A percentile compares a stretch with the other conserved stretches of the same genome.
Evolutionary conservation across 2,329 filamentous ascomycete genomes (phyloP).

Genomic region (Lanzia echinophila): DNA sequence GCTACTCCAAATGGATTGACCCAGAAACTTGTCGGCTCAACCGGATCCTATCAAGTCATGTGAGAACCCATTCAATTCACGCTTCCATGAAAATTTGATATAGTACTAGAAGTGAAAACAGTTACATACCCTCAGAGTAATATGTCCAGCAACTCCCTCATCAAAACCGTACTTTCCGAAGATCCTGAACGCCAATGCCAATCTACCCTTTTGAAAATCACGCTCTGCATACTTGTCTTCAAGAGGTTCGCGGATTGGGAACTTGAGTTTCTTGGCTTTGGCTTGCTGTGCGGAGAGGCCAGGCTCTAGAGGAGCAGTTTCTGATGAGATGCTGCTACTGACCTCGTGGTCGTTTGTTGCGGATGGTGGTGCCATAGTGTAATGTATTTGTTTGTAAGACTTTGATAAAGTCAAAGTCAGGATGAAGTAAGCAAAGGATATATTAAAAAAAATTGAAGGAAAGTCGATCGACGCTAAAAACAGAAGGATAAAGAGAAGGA

Average conservation of each 20-base stretch:
- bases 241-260: constrained; percentile 17
- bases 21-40: constrained; percentile 31
- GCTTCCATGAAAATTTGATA: no score
- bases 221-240: constrained; percentile 31
- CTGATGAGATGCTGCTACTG: constrained; percentile 6
- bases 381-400: neutral
- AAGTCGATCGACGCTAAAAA: no score
- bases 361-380: constrained; percentile 21
- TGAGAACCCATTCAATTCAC: no score
- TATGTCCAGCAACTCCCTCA: constrained; percentile 42
- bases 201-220: constrained; percentile 35
- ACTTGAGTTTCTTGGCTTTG: constrained; percentile 3
- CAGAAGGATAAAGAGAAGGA: no score
- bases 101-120: no score
- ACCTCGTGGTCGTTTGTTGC: constrained; percentile 14
- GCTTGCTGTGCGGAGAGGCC: constrained; percentile 16
- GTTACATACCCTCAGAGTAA: constrained; percentile 34
- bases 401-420: no score
- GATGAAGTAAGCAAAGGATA: no score
- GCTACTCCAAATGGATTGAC: constrained; percentile 32
- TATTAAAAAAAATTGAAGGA: no score
- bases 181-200: constrained; percentile 42
- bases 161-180: constrained; percentile 41
- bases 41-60: constrained; percentile 31
- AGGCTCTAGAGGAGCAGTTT: constrained; percentile 17